Conservation (phyloP, 495 filamentous ascomycete species). For the Aspergillus sparsus region DNA sequence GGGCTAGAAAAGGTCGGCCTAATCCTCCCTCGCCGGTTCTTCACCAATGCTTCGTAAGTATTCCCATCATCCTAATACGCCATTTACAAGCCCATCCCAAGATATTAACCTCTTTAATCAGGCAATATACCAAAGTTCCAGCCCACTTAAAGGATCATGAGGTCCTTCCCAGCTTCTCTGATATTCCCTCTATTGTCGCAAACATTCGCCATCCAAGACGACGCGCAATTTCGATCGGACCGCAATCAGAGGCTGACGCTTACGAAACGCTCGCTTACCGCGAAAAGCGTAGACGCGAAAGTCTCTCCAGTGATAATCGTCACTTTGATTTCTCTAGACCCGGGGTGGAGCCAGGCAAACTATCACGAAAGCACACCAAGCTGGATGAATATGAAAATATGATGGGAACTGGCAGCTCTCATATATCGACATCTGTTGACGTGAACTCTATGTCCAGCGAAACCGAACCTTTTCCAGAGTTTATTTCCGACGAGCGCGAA, state of each 20-base stretch:
- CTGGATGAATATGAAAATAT: constrained; percentile 66
- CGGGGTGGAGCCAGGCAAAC: constrained; percentile 14
- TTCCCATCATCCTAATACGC: background rate
- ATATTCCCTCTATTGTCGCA: constrained; percentile 75
- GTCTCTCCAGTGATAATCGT: constrained; percentile 45
- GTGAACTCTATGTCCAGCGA: constrained; percentile 19
- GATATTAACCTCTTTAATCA: constrained; percentile 25
- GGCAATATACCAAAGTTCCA: constrained; percentile 85
- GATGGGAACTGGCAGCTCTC: constrained; percentile 61
- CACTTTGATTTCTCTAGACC: constrained; percentile 16
- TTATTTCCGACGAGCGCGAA: constrained; percentile 48
- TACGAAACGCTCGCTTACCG: constrained; percentile 95
- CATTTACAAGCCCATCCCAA: background rate
- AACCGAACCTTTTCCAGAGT: constrained; percentile 36
- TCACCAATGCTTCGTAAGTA: constrained; percentile 77
- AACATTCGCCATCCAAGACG: constrained; percentile 77
- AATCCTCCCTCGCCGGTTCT: constrained; percentile 80
- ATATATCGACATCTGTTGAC: constrained; percentile 31
- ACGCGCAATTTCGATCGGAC: constrained; percentile 86
- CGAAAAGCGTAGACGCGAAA: constrained; percentile 78
- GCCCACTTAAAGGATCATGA: constrained; percentile 76
- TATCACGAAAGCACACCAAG: constrained; percentile 39
- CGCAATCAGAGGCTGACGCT: constrained; percentile 92
- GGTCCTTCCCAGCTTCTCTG: constrained; percentile 79
- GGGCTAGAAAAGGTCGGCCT: constrained; percentile 78